Base-by-base conservation (phyloP, 2,329 filamentous ascomycete genomes). In the Pseudogymnoascus sp. region DNA sequence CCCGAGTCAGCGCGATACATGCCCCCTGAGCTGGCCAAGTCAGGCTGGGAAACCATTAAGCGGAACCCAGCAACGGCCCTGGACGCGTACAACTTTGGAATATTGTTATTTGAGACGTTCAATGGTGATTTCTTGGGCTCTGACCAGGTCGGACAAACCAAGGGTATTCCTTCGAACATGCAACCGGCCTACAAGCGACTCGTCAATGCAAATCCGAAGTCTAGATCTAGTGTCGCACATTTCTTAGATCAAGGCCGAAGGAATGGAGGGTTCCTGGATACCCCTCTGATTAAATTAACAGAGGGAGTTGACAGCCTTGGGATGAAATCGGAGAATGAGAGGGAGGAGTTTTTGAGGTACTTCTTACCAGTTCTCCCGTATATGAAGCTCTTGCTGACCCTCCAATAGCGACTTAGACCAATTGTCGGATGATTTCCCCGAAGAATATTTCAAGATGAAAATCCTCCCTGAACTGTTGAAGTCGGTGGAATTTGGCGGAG, bases 391-490 rank as follows among this genome's bases (percentile, higher is more conserved):
- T 49, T 58, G 55, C 4, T 23, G 33, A 39, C 5, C 19, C 37
- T 62, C 37, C 37, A 59, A 68, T 65, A 82, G 80, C 67, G 91
- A 96, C 70, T 83, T 99, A 5, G 91, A 96, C 67, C 82, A 89
- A 64, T 81, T 97, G 4, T 89, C 91, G 0, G 91, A 97, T 68
- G 92, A 99, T 74, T 97, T 97, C 65, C 94, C 94, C 0, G 93
- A 97, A 72, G 94, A 97, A 64, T 99, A 96, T 74, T 96, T 97
- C 80, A 96, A 95, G 73, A 90, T 96, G 82, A 99, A 97, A 72
- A 86, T 99, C 3, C 80, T 99, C 7, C 94, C 94, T 0, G 94
- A 99, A 72, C 79, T 99, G 31, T 81, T 99, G n/a, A 99, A 97
- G 72, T 96, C 92, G 0, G 92, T 97, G n/a, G 94, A 99, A 71